These are phyloP conservation scores for Linum tenue DNA, from an alignment of 345 rosid genomes.

Conservation along the genomic window DNA sequence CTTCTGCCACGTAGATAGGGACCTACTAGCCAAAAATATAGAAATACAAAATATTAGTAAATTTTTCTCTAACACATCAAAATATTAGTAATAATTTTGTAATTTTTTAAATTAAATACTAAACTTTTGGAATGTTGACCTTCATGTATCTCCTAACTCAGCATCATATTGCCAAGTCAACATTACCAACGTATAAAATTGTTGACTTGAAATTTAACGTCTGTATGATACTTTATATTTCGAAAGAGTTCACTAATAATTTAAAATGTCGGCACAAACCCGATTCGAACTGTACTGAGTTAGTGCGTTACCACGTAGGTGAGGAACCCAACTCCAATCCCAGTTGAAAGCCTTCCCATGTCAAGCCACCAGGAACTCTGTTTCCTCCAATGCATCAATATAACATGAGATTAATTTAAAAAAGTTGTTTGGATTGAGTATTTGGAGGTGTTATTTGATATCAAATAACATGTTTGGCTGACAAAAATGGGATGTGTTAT, in stretches of 20 bases:
- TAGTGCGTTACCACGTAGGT: background rate
- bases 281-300: background rate
- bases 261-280: background rate
- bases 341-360: background rate
- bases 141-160: no score
- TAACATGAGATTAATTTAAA: background rate
- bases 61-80: no score
- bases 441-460: no score
- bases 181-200: no score
- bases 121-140: no score
- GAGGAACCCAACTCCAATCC: constrained; percentile 1
- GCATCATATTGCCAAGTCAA: no score
- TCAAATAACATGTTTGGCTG: no score
- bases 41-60: background rate
- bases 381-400: background rate
- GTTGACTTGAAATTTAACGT: no score
- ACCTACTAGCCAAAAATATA: background rate
- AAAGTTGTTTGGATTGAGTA: background rate
- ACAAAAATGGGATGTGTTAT: background rate
- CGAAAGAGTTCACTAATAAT: background rate
- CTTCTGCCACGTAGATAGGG: constrained; percentile 22
- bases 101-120: no score
- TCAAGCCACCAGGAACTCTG: constrained; percentile 1
- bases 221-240: no score
- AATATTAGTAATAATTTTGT: no score